Evolutionary conservation across 2,329 filamentous ascomycete species (phyloP), one percentile per base, ranked within the genome.

Genomic region (Fonsecaea pedrosoi): DNA sequence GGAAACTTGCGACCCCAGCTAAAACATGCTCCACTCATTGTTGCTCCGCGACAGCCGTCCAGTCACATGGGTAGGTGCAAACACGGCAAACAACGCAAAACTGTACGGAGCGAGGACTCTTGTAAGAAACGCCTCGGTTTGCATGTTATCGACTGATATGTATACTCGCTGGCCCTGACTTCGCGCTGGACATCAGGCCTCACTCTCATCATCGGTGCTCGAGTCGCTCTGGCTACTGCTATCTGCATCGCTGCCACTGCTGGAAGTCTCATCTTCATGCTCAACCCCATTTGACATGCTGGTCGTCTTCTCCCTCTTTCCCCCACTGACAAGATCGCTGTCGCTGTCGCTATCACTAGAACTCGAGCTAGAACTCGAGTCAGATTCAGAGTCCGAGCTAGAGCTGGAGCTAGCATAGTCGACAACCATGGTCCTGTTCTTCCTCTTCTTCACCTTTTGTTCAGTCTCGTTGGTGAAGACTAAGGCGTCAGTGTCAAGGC

Each of bases 201-300:
- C 18, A 48, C 35, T 56, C 21, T 34, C 58, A 48, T 18, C 60
- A 38, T 65, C 60, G 42, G 30, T 63, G 56, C 53, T 64, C 32
- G 65, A 64, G 55, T 67, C 65, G 32, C 62, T 60, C 38, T 64
- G 56, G 30, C 57, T 62, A 54, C 55, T 57, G 25, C 35, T 40
- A 2, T 99, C 94, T 94, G 95, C 91, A 74, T 57, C 55, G 37
- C 95, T 95, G 10, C 94, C 98, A 81, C 85, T 94, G 30, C 89
- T 89, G 64, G 92, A 97, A 75, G 86, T 96, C 7, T 80, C 98
- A 45, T 84, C 97, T 48, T 94, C 89, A 72, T 94, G 91, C 35
- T 48, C 18, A 6, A n/a, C 13, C n/a, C 15, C 30, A 15, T 45
- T 38, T 42, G 50, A 13, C 8, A 10, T 18, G n/a, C 48, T 18